These are phyloP conservation scores for Nicotiana obtusifolia DNA, from an alignment of 257 asterid genomes.

Conservation along the genomic window DNA sequence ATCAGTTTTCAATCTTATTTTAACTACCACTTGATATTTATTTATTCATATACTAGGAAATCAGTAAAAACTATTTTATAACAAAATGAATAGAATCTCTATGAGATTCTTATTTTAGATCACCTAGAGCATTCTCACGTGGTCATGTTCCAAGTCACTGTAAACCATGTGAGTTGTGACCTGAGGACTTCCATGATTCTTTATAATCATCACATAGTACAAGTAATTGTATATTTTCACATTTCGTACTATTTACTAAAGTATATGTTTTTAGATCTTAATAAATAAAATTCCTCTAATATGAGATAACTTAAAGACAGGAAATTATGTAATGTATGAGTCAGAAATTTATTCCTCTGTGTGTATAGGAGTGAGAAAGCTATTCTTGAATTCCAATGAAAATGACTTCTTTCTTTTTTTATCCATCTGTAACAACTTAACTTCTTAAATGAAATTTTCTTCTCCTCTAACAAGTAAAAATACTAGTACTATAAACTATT, in stretches of 20 bases:
- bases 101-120: not conserved
- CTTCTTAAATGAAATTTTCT: not conserved
- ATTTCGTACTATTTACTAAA: not conserved
- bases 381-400: no score
- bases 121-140: not conserved
- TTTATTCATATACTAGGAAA: not conserved
- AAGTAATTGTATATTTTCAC: not conserved
- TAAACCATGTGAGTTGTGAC: not conserved
- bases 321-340: no score
- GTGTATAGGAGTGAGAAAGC: no score
- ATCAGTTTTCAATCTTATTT: conserved; percentile 24
- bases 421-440: no score
- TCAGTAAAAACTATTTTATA: not conserved
- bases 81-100: not conserved
- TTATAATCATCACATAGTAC: not conserved
- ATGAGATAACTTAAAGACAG: no score
- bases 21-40: not conserved
- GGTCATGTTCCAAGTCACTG: conserved; percentile 5
- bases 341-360: no score
- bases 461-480: not conserved
- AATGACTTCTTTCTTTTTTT: no score
- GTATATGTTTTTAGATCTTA: no score
- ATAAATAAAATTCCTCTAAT: no score
- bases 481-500: not conserved
- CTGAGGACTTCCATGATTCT: not conserved